A percentile compares a stretch with the other conserved stretches of the same genome.
Conservation (phyloP, 2,329 filamentous ascomycete species). For the Trichoderma aggressivum region DNA sequence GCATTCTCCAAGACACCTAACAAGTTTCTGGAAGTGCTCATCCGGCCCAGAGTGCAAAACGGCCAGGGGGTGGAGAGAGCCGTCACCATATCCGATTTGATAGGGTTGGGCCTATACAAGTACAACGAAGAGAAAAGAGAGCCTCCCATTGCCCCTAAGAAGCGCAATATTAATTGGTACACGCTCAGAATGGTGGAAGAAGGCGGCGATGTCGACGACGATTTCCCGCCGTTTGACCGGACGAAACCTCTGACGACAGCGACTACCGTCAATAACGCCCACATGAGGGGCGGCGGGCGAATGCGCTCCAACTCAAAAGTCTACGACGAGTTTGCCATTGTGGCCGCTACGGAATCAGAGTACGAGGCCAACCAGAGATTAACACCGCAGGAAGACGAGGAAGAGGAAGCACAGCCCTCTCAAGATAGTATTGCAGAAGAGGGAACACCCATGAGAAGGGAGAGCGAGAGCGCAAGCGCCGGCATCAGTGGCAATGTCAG, state of each 20-base stretch:
- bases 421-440: conserved; percentile 37
- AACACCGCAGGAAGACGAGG: conserved; percentile 63
- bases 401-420: conserved; percentile 25
- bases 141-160: conserved; percentile 60
- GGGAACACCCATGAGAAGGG: conserved; percentile 26
- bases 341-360: conserved; percentile 66
- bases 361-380: conserved; percentile 65
- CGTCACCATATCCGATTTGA: conserved; percentile 75
- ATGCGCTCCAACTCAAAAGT: conserved; percentile 69
- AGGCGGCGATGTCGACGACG: conserved; percentile 79
- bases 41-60: conserved; percentile 66
- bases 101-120: conserved; percentile 73
- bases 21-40: conserved; percentile 67
- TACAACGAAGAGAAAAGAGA: conserved; percentile 75
- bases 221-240: conserved; percentile 75
- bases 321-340: conserved; percentile 79
- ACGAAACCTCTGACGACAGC: conserved; percentile 74
- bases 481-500: conserved; percentile 16
- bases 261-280: conserved; percentile 78
- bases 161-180: conserved; percentile 78
- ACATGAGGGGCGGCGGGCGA: conserved; percentile 59
- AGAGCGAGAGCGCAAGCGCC: conserved; percentile 25
- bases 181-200: conserved; percentile 80
- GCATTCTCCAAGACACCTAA: conserved; percentile 64
- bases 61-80: conserved; percentile 58